Base-by-base conservation (phyloP, 345 rosid genomes). In the Bretschneidera sinensis region DNA sequence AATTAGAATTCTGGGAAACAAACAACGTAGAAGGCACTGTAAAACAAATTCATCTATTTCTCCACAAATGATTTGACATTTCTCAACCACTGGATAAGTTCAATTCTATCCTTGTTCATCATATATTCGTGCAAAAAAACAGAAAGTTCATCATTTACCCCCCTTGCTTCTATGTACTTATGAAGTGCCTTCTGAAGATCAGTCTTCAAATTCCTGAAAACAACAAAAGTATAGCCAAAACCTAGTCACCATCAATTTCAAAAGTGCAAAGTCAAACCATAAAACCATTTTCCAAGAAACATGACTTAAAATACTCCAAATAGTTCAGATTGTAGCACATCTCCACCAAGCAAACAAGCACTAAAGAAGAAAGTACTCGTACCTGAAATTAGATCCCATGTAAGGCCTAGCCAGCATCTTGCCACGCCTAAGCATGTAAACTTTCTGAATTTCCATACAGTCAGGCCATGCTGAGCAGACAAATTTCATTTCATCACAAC, bases 391-490 rank as follows among this genome's bases (percentile, higher is more conserved):
- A 45, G 86, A 96, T 51, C 92, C 96, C 77, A 78, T 57, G 74
- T 78, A 85, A 54, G 85, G 87, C 61, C 68, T 76, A 7, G 60
- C 43, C 16, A 33, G 65, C 73, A 53, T 24, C 59, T 69, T 63
- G 59, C 68, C 75, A 6, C 71, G 71, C 48, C 59, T 33, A 51
- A 78, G 72, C 70, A 70, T 57, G 74, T 80, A 82, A 58, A 81
- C 71, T 60, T 81, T 79, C 63, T 66, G 91, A 71, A 90, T 74
- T 76, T 79, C 82, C 33, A 83, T 60, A 57, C 79, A 68, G 68
- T 79, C 77, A 28, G 92, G 90, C 91, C 92, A 85, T 0, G 85
- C 86, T 0, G 95, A 81, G 71, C 95, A 89, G 14, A 76, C 59
- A 5, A 86, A 79, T 68, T 82, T 82, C 35, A 82, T 50, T 4